phyloP scores from a whole-genome alignment of 768 basidiomycete species.

The Leucogyrophana mollusca region DNA sequence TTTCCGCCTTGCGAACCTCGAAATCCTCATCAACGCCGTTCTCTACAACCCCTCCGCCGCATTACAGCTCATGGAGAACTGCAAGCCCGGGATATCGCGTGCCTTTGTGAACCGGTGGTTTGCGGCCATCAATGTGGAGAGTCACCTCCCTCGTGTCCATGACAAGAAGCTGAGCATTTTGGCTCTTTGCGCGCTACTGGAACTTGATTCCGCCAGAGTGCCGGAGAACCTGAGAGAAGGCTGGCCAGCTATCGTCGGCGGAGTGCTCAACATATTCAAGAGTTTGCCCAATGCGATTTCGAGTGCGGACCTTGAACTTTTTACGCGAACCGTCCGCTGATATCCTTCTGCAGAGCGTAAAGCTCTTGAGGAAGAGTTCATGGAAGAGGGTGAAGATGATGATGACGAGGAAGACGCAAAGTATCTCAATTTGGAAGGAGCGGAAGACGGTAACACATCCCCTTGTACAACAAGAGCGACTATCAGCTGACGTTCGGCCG shows the following conservation, averaged over 20 bases:
- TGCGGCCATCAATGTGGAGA: slow-evolving; percentile 56
- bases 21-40: slow-evolving; percentile 80
- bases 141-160: slow-evolving; percentile 77
- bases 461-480: no score
- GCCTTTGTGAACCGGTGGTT: slow-evolving; percentile 89
- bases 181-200: slow-evolving; percentile 74
- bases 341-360: slow-evolving; percentile 46
- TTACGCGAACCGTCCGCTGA: not conserved
- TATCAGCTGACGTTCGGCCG: not conserved
- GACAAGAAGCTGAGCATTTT: slow-evolving; percentile 85
- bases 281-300: slow-evolving; percentile 74
- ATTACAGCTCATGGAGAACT: slow-evolving; percentile 69
- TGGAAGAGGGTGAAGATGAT: slow-evolving; percentile 41
- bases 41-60: slow-evolving; percentile 82
- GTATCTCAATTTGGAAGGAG: slow-evolving; percentile 62
- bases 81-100: slow-evolving; percentile 58
- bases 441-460: slow-evolving; percentile 49
- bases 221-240: slow-evolving; percentile 63
- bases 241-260: slow-evolving; percentile 75
- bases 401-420: slow-evolving; percentile 50
- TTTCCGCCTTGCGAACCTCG: slow-evolving; percentile 74
- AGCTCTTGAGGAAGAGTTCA: slow-evolving; percentile 52
- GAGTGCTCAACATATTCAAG: slow-evolving; percentile 72
- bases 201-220: slow-evolving; percentile 56
- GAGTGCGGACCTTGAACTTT: slow-evolving; percentile 41